Evolutionary conservation across 768 basidiomycete species (phyloP).

Genomic region (Russula lepida): DNA sequence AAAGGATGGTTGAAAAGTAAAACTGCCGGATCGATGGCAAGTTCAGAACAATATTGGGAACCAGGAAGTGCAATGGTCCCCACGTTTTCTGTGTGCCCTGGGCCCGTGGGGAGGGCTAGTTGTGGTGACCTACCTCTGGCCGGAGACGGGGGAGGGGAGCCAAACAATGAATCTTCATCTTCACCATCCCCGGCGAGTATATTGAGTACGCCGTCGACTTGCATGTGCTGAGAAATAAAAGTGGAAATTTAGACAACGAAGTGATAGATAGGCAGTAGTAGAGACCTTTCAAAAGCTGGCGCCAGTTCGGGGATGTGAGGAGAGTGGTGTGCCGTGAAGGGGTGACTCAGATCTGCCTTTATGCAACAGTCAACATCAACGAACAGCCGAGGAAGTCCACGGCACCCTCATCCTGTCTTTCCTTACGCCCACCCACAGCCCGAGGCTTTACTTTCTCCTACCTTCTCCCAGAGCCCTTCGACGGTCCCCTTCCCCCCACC

Average conservation of each 20-base stretch:
- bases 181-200: slow-evolving; percentile 19
- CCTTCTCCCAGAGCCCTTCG: not conserved
- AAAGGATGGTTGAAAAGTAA: slow-evolving; percentile 38
- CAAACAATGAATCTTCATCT: slow-evolving; percentile 62
- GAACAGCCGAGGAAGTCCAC: slow-evolving; percentile 1
- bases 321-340: not conserved
- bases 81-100: slow-evolving; percentile 69
- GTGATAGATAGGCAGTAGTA: not conserved
- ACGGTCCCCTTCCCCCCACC: not conserved
- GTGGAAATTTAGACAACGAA: not conserved
- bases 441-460: not conserved
- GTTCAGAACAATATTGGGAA: slow-evolving; percentile 85
- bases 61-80: slow-evolving; percentile 98
- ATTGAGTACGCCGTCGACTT: slow-evolving; percentile 13
- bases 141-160: slow-evolving; percentile 66
- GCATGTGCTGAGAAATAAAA: slow-evolving; percentile 21
- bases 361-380: not conserved
- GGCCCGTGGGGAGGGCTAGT: slow-evolving; percentile 48
- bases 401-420: slow-evolving; percentile 5
- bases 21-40: slow-evolving; percentile 72
- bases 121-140: slow-evolving; percentile 46
- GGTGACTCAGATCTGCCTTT: not conserved
- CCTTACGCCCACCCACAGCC: not conserved
- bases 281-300: slow-evolving; percentile 7
- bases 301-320: slow-evolving; percentile 8